Evolutionary conservation across 129 eudicot species (phyloP).

Genomic region (Lactuca sativa): DNA sequence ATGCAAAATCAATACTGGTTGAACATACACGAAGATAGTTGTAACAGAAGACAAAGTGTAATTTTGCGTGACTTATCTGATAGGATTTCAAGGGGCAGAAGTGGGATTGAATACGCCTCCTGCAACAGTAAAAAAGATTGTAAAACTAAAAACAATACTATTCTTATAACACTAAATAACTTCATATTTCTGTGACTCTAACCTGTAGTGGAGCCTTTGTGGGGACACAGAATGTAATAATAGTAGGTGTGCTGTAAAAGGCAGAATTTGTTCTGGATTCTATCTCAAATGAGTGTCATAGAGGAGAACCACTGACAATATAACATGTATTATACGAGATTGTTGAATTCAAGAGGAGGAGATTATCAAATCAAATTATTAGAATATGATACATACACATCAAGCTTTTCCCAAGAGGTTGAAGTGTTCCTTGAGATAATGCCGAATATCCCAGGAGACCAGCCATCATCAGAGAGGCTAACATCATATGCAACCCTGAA

Average conservation of each 20-base stretch:
- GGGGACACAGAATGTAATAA: conserved; percentile 75
- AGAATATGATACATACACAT: conserved; percentile 35
- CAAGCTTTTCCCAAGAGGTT: too few relatives aligned
- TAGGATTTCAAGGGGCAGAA: conserved; percentile 55
- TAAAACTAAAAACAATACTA: too few relatives aligned
- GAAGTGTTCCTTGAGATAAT: too few relatives aligned
- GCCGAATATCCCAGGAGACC: too few relatives aligned
- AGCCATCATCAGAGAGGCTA: too few relatives aligned
- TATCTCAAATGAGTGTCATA: conserved; percentile 83
- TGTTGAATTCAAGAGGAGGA: conserved; percentile 8
- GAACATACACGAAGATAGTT: too few relatives aligned
- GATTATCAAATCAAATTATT: not conserved
- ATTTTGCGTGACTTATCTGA: conserved; percentile 44
- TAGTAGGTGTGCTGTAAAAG: conserved; percentile 77
- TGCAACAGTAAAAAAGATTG: conserved; percentile 14
- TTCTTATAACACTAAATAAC: too few relatives aligned
- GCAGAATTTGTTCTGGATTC: conserved; percentile 59
- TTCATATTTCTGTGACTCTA: not conserved
- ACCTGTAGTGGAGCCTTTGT: conserved; percentile 59
- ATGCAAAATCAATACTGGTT: too few relatives aligned
- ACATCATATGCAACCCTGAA: too few relatives aligned
- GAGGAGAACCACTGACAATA: conserved; percentile 54
- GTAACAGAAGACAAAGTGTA: too few relatives aligned
- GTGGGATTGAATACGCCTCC: conserved; percentile 69
- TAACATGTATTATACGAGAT: conserved; percentile 21